Evolutionary conservation across 176 grass and related monocot genomes (phyloP), one percentile per base, ranked within the genome.

Genomic region (Urochloa ruziziensis): DNA sequence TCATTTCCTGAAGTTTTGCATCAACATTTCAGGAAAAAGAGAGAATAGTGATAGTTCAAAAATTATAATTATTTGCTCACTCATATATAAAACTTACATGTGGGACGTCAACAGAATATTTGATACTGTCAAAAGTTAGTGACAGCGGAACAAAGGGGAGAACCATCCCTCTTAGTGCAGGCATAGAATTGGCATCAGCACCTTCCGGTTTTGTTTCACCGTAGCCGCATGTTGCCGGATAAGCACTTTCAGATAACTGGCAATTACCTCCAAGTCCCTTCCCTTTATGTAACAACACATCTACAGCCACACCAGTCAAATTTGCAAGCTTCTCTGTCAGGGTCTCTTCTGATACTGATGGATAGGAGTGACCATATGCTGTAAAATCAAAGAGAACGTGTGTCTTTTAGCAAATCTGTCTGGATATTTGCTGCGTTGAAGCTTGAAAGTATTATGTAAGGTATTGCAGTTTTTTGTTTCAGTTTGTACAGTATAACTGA

Each of bases 1-100:
- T 79, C 40, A 62, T 47, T 79, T 79, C 59, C 76, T 79, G 21
- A 29, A 48, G 40, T 72, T 72, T 43, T 47, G 24, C 40, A 71
- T 47, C 6, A 3, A 18, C 24, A 43, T 43, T 43, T 47, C 24
- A 71, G 14, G 42, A 10, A 71, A 71, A 71, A 28, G 0, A 19
- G 68, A 48, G 42, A 71, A 48, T 28, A 47, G 28, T 10, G 6
- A 46, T 44, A 29, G 68, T 46, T 28, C 14, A 47, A 70, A 48
- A 29, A 27, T 27, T 71, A 47, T 4, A 71, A 29, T 48, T 71
- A 30, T 71, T 71, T 71, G 42, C 24, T 4, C 67, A 44, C 23
- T 70, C 39, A 6, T 44, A 70, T 14, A 68, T 24, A 68, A 40
- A 68, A 28, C 40, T 58, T 24, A 60, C 56, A 36, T 62, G 77